These are phyloP conservation scores for Fusarium papillatum DNA, from an alignment of 2,329 filamentous ascomycete species.

Conservation along the genomic window DNA sequence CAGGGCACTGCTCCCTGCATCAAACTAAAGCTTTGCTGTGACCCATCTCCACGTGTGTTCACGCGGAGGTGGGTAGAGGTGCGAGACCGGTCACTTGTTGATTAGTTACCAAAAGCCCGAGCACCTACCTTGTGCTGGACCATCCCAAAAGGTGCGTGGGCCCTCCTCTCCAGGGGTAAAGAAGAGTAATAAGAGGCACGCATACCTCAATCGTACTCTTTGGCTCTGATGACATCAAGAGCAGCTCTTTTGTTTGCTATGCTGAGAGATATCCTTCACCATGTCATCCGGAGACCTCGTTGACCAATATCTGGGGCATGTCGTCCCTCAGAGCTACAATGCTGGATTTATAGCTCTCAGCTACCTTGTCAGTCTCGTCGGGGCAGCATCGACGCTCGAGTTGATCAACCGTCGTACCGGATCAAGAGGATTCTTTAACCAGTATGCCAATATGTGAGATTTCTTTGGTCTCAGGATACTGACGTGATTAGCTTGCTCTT, in stretches of 20 bases:
- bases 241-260: not conserved
- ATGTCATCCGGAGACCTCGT: conserved; percentile 47
- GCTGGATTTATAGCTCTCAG: conserved; percentile 78
- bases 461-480: not conserved
- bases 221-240: not conserved
- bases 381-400: conserved; percentile 84
- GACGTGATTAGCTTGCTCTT: conserved; percentile 66
- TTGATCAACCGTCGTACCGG: conserved; percentile 83
- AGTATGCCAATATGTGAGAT: conserved; percentile 61
- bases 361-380: conserved; percentile 81
- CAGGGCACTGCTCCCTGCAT: not conserved
- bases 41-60: not conserved
- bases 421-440: conserved; percentile 75
- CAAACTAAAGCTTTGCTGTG: not conserved
- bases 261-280: not conserved
- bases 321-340: conserved; percentile 64
- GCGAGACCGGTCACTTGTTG: not conserved
- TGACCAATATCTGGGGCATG: conserved; percentile 54
- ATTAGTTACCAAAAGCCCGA: not conserved
- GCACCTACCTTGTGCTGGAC: not conserved
- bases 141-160: not conserved
- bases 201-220: not conserved
- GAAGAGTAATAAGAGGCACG: not conserved
- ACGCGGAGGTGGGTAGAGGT: not conserved
- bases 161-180: not conserved